Base-by-base conservation (phyloP, 257 asterid species). In the Prunella vulgaris region DNA sequence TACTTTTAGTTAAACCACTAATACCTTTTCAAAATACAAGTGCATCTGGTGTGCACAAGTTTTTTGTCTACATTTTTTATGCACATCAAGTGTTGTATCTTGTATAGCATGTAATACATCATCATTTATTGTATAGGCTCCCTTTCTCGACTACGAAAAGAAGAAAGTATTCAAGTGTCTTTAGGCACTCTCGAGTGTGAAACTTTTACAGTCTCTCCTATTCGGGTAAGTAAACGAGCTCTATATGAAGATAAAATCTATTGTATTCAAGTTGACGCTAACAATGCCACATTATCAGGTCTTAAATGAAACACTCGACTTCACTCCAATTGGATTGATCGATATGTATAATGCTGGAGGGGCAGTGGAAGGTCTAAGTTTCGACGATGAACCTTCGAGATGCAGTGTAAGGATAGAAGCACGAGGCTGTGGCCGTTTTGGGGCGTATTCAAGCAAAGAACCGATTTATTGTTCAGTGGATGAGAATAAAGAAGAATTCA, bases 281-380 rank as follows among this genome's bases (percentile, higher is more conserved):
- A 71, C 65, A 33, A 66, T 42, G 14, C 28, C 33, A 15, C 46
- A 8, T 35, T 14, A 56, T 67, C 83, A 84, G 86, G 78, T 60
- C 54, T 3, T 79, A 0, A 48, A 68, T 18, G 65, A 72, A 33
- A 51, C 24, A 0, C 37, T 79, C 4, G 73, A 81, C 12, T 84
- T 81, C 59, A 79, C 86, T 17, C 88, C 86, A 3, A 66, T 83
- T 40, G 84, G 84, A 27, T 68, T 85, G 83, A 69, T 83, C 8
- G 86, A 83, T 4, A 85, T 85, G 90, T 80, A 76, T 49, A 85
- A 85, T 80, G 83, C 80, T 5, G 90, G 90, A 65, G 90, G 90
- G 6, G 84, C 86, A 5, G 53, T 52, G 0, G 80, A 82, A 63
- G 75, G 72, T 37, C 9, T 79, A 7, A 53, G 67, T 20, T 69